Evolutionary conservation across 2,329 filamentous ascomycete genomes (phyloP).

Genomic region (Fusarium tjaetaba): DNA sequence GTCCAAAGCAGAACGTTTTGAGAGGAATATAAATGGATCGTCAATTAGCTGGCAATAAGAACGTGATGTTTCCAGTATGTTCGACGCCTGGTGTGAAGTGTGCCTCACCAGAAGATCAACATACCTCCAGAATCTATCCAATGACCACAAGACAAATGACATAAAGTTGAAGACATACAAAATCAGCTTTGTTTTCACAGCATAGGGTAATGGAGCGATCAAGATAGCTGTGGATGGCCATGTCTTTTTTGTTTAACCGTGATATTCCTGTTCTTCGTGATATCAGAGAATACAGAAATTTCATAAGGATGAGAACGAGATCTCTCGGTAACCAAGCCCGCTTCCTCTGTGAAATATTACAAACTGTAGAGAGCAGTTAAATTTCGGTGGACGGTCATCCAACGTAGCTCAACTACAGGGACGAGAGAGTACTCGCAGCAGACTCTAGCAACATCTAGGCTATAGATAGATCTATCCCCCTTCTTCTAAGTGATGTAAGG

Average conservation of each 20-base stretch:
- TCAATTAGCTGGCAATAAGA: neutral
- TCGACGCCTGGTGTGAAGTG: neutral
- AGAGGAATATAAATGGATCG: neutral
- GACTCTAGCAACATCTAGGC: neutral
- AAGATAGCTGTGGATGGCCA: neutral
- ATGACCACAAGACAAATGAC: neutral
- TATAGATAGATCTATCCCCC: neutral
- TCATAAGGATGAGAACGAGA: neutral
- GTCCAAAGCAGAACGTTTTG: neutral
- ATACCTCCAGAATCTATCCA: neutral
- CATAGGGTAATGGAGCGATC: neutral
- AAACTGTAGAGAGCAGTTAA: neutral
- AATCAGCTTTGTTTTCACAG: neutral
- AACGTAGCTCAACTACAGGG: neutral
- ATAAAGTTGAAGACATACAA: neutral
- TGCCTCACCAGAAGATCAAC: neutral
- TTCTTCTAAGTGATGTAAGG: neutral
- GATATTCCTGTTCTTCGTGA: neutral
- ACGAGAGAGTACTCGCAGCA: neutral
- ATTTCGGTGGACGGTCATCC: neutral
- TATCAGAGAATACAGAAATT: neutral
- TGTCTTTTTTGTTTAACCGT: neutral
- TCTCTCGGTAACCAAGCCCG: neutral
- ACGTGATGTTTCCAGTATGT: neutral
- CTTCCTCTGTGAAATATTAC: neutral